Base-by-base conservation (phyloP, 2,329 filamentous ascomycete species). In the Sporothrix protearum region DNA sequence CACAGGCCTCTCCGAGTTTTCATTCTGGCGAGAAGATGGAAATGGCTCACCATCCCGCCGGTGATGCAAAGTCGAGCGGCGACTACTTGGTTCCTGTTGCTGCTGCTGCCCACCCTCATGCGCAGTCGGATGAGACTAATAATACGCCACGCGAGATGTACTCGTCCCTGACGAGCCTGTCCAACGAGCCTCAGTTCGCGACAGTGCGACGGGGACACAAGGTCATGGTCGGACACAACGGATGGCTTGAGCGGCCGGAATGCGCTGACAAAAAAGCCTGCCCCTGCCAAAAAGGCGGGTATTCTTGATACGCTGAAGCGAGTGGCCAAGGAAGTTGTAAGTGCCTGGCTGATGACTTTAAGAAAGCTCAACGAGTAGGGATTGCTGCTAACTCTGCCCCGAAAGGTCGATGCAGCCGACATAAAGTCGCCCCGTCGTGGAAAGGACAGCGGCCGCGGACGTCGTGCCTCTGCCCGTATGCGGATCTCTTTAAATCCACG, bases 241-340 rank as follows among this genome's bases (percentile, higher is more conserved):
- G 87, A 28, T 89, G 86, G 86, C 81, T 88, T 2, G 86, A 88
- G 76, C 81, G 81, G 19, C 84, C 80, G 0, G 68, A 78, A n/a
- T 78, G 76, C 6, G 28, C 73, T 8, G 72, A 71, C 7, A 77
- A 76, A 70, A 70, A 76, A 74, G 47, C 69, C 67, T 7, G 39
- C 45, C 6, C 69, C 71, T 16, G 71, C 72, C 53, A 85, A 83
- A 75, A 84, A 81, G 73, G 71, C 75, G 0, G 73, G 76, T 0
- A 81, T 87, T 57, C 74, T 86, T 2, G 81, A 84, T 71, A 81
- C 80, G 64, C 79, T 87, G 73, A 83, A 83, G 74, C 86, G 85
- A 75, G 85, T 85, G 73, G 86, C 86, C 14, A 86, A 84, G 69
- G 86, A 85, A 39, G 80, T 88, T 77, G 86, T 87, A 45, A n/a